phyloP scores from a whole-genome alignment of 2,329 filamentous ascomycete species.

The Hirsutella rhossiliensis region DNA sequence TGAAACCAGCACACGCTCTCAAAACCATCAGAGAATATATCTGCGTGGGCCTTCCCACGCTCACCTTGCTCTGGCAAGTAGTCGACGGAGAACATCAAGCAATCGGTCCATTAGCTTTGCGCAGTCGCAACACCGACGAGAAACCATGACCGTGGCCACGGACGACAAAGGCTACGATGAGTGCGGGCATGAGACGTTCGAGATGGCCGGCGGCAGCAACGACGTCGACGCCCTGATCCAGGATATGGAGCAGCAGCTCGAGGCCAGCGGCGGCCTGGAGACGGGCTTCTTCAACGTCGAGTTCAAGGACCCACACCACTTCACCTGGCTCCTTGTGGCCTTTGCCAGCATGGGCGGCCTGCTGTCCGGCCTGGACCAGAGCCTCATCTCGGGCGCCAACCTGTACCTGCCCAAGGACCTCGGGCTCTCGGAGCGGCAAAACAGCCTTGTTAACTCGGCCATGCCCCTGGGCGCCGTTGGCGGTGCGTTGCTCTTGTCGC shows the following conservation, averaged over 20 bases:
- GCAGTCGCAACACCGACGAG: no score
- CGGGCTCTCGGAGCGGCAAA: conserved; percentile 39
- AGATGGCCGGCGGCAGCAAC: conserved; percentile 19
- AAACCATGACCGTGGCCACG: no score
- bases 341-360: conserved; percentile 69
- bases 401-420: conserved; percentile 51
- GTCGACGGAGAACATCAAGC: no score
- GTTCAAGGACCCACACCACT: conserved; percentile 49
- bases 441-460: conserved; percentile 55
- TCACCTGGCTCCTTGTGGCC: conserved; percentile 55
- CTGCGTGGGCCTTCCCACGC: no score
- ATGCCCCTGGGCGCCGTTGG: conserved; percentile 63
- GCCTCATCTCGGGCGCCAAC: conserved; percentile 59
- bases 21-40: no score
- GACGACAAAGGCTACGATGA: conserved; percentile 9
- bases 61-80: no score
- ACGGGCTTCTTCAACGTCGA: conserved; percentile 39
- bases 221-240: conserved; percentile 26
- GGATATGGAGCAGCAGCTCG: conserved; percentile 29
- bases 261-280: conserved; percentile 16
- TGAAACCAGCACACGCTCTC: no score
- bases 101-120: no score
- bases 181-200: conserved; percentile 20
- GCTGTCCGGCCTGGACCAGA: conserved; percentile 61
- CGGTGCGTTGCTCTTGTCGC: conserved; percentile 54